Base-by-base conservation (phyloP, 495 filamentous ascomycete genomes). In the Daldinia vernicosa region DNA sequence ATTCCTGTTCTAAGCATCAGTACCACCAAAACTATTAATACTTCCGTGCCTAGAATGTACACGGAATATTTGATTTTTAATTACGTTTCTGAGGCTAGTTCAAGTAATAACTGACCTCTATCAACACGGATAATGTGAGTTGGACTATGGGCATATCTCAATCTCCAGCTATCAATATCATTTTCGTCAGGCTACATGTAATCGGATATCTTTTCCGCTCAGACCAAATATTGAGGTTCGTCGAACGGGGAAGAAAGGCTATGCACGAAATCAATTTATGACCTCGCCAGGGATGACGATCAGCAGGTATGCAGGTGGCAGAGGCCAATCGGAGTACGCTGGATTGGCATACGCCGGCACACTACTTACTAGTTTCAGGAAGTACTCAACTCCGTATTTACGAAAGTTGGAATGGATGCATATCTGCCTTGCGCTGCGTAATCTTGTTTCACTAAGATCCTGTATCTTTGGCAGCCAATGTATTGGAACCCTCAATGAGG, bases 301-400 rank as follows among this genome's bases (percentile, higher is more conserved):
- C 62, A 57, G 8, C 53, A 47, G 43, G 39, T 39, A 17, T 39
- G 37, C 39, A 40, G 35, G 37, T 43, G 19, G 27, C 15, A 28
- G 30, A 22, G 28, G 14, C 62, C 52, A 65, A 65, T 65, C 62
- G 62, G 62, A 65, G 62, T 57, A 37, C 24, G 40, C 28, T 57
- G 14, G 53, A 37, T 47, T 39, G 53, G 58, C 39, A 50, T 24
- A 35, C 37, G 7, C 11, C 39, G 37, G 22, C 28, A 30, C 28
- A 43, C 27, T 26, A 57, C 56, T 26, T 35, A 15, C 19, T 17
- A 50, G 27, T 54, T 35, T n/a, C 26, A 47, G 61, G 50, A 19
- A 56, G 35, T 37, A 28, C 19, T 37, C 56, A 57, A 65, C 53
- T 57, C 52, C 52, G 39, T 57, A 57, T 17, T 37, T 19, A 28